A percentile compares a stretch with the other conserved stretches of the same genome.
Evolutionary conservation across 2,329 filamentous ascomycete genomes (phyloP).

Genomic region (Botrytis squamosa): DNA sequence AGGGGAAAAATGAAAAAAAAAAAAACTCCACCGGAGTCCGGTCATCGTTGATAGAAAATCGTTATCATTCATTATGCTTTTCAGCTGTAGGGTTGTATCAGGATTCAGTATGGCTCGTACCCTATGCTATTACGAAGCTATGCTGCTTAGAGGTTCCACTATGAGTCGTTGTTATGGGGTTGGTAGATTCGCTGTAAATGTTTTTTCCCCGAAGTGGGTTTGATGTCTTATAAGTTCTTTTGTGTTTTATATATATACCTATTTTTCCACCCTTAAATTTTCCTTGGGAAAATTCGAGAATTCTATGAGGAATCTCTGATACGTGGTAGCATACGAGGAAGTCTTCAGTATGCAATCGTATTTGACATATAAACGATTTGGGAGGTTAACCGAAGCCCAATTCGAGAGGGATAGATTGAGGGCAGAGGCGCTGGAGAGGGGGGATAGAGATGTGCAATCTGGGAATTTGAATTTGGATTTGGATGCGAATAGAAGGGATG

Average conservation of each 20-base stretch:
- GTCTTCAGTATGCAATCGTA: not conserved
- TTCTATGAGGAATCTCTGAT: not conserved
- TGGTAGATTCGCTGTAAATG: not conserved
- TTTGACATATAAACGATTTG: not conserved
- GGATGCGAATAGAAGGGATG: not conserved
- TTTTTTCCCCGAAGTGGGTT: not conserved
- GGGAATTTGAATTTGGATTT: not conserved
- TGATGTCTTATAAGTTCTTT: not conserved
- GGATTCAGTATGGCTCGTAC: not conserved
- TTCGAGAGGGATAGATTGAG: not conserved
- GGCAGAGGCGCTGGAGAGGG: not conserved
- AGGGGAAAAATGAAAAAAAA: not conserved
- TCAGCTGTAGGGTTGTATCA: not conserved
- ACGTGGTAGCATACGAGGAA: not conserved
- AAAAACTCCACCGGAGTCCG: not conserved
- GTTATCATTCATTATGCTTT: not conserved
- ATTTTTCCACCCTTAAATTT: not conserved
- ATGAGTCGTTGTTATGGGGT: not conserved
- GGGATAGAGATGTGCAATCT: not conserved
- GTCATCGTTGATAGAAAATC: not conserved
- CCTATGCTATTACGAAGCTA: not conserved
- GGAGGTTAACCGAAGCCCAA: not conserved
- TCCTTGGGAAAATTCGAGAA: not conserved
- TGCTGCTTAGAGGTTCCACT: not conserved
- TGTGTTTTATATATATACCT: not conserved